Base-by-base conservation (phyloP, 768 basidiomycete species). In the Fomitopsis pulvina region DNA sequence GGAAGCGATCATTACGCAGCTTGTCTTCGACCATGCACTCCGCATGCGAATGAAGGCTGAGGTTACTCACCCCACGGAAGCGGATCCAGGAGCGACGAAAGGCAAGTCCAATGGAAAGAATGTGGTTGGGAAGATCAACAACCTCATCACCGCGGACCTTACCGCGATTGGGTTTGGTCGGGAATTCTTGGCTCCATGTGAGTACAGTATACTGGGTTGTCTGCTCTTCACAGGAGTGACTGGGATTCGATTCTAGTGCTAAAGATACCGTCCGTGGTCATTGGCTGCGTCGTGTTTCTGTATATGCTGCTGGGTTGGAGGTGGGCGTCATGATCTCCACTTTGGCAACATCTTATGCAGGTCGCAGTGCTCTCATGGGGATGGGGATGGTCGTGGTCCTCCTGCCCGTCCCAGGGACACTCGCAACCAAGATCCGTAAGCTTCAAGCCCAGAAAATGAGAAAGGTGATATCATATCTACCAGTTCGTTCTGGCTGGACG, bases 91-190 rank as follows among this genome's bases (percentile, higher is more conserved):
- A 21, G 45, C 29, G n/a, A 4, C 28, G 20, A 45, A 45, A 27
- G 51, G 41, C 27, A 37, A 24, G 16, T 8, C 18, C 10, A 67
- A 66, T 11, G 21, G 50, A 27, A 44, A 67, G 10, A 82, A 85
- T 60, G 66, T 88, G 20, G 77, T 82, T 37, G 88, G 89, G 9
- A 86, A 80, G 60, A 83, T 91, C 63, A 90, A 85, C 61, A 90
- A 87, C 48, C 67, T 90, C 9, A 78, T 87, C 30, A 80, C 86
- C 3, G 80, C 81, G 1, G 87, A 91, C 66, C 57, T 48, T 4
- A 56, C 49, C 40, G 59, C 58, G 29, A 44, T 68, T 14, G 41
- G 58, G 9, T 56, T 60, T 1, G 66, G 60, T 18, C 60, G 63
- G 11, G 60, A 64, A 41, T 60, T 62, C 41, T 42, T 63, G 25